These are phyloP conservation scores for Gastrolobium bilobum DNA, from an alignment of 306 rosid genomes.

Conservation along the genomic window DNA sequence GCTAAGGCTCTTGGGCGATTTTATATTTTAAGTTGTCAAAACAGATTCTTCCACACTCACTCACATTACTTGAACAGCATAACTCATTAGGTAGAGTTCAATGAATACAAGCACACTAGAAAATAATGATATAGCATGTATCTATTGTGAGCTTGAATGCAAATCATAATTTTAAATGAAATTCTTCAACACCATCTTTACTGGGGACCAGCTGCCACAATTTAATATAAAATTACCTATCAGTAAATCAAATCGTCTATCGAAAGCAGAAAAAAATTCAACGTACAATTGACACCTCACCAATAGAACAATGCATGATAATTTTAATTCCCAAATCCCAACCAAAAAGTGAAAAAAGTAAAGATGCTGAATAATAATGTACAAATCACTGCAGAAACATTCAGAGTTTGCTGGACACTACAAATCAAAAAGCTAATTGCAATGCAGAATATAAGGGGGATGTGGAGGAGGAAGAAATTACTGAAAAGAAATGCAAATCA, in stretches of 20 bases:
- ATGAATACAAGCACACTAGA: constrained; percentile 25
- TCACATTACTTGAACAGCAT: constrained; percentile 24
- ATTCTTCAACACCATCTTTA: constrained; percentile 22
- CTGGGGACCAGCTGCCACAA: not conserved
- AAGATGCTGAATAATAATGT: constrained; percentile 7
- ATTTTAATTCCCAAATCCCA: no score
- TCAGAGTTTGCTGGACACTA: not conserved
- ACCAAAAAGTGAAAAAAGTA: not conserved
- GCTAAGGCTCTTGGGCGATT: constrained; percentile 20
- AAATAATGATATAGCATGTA: constrained; percentile 9
- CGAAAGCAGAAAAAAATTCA: not conserved
- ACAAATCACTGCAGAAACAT: constrained; percentile 19
- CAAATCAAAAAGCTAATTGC: not conserved
- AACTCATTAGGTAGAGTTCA: constrained; percentile 13
- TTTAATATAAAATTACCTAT: constrained; percentile 4
- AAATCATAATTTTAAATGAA: constrained; percentile 24
- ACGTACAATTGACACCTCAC: constrained; percentile 19
- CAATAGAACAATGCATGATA: not conserved
- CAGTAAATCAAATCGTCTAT: not conserved
- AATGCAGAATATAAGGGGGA: not conserved
- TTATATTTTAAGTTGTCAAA: constrained; percentile 23
- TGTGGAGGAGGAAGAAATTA: not conserved
- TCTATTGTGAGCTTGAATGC: constrained; percentile 3
- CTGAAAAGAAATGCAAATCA: not conserved
- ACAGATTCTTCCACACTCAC: constrained; percentile 11